Evolutionary conservation across 169 alveolate species (phyloP), one percentile per base, ranked within the genome.

Genomic region (Theileria annulata): DNA sequence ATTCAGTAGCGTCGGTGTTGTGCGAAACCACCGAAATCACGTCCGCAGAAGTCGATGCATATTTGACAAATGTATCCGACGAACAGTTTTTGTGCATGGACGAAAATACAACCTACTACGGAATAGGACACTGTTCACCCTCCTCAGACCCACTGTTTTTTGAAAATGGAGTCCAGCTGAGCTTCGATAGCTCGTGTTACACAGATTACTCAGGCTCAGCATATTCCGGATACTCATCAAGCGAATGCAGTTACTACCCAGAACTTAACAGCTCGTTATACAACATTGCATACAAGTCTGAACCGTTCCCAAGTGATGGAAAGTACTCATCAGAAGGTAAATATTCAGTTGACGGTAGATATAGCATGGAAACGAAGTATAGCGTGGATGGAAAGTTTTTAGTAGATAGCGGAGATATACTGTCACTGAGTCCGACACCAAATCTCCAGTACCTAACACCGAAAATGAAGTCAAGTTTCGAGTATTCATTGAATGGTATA

Each of bases 111-210:
- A 8, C 25, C 49, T 64, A 6, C 56, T 27, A n/a, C 35, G 31
- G 35, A 25, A 1, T 64, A 1, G 33, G 73, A 28, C 10, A 23
- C 62, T n/a, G 12, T 8, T 21, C 30, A 19, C 9, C 73, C 30
- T 35, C 49, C 0, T 64, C 31, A 28, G 73, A 56, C 8, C 66
- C 66, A 0, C 35, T 56, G 10, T 56, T 56, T 25, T 25, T 56
- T 4, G 66, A 56, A 56, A 56, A 56, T 27, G 66, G 66, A 56
- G 31, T 56, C 2, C 66, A 56, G 31, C n/a, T 56, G 66, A 56
- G 66, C 33, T 56, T 56, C 66, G 66, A 56, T 56, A 27, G 66
- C 33, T 56, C 66, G 15, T 21, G 31, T 27, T 56, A 2, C 66
- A 56, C 27, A 21, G 66, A 56, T 25, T 56, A 56, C 28, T 56